phyloP scores from a whole-genome alignment of 1,284 basidiomycete species.

The Melampsora americana region DNA sequence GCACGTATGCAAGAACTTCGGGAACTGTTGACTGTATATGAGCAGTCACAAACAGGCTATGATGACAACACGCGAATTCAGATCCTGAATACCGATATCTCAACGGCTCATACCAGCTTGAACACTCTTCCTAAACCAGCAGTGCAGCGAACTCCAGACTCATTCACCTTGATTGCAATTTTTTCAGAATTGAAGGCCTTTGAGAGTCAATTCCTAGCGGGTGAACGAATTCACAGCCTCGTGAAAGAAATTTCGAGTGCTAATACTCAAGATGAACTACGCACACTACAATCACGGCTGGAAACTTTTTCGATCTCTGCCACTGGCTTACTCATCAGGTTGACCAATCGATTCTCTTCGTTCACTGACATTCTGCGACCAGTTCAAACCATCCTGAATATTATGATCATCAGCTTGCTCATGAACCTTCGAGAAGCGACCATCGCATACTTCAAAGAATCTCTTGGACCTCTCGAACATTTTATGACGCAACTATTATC shows the following conservation, averaged over 20 bases:
- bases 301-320: conserved; percentile 40
- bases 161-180: conserved; percentile 14
- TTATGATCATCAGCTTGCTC: conserved; percentile 24
- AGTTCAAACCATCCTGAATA: conserved; percentile 24
- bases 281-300: conserved; percentile 15
- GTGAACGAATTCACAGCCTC: conserved; percentile 17
- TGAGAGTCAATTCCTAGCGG: conserved; percentile 26
- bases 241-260: not conserved
- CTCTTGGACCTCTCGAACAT: not conserved
- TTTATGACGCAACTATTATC: conserved; percentile 7
- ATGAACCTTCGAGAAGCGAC: conserved; percentile 17
- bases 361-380: conserved; percentile 37
- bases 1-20: conserved; percentile 20
- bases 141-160: conserved; percentile 24
- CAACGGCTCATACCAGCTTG: not conserved
- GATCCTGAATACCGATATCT: conserved; percentile 14
- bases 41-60: not conserved
- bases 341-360: conserved; percentile 28
- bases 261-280: not conserved
- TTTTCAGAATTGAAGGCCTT: conserved; percentile 40
- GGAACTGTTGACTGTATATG: conserved; percentile 6
- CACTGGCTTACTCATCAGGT: conserved; percentile 24
- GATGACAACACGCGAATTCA: conserved; percentile 19
- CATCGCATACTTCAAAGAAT: not conserved
- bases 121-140: conserved; percentile 28